Evolutionary conservation across 2,329 filamentous ascomycete genomes (phyloP).

Genomic region (Aurifilum marmelostoma): DNA sequence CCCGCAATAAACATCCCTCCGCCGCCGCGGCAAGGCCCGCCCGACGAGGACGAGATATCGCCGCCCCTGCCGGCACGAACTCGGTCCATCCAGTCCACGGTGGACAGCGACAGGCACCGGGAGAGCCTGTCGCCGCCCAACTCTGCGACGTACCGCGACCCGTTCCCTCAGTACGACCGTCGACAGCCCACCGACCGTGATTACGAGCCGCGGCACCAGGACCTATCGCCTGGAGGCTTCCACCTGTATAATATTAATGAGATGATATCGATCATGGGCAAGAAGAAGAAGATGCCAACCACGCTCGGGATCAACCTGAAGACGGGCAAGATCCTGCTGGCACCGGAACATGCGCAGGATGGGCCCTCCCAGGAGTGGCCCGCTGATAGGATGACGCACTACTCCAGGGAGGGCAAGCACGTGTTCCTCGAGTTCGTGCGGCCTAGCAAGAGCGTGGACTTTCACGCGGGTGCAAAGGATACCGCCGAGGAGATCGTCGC

Average conservation of each 20-base stretch:
- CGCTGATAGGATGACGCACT: conserved; percentile 93
- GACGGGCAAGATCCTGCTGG: conserved; percentile 87
- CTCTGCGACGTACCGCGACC: conserved; percentile 34
- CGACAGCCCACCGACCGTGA: conserved; percentile 34
- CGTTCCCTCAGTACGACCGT: conserved; percentile 35
- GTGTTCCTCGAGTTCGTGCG: conserved; percentile 92
- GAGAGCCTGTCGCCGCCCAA: conserved; percentile 39
- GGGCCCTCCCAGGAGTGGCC: conserved; percentile 91
- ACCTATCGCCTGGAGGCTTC: conserved; percentile 75
- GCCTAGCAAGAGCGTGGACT: conserved; percentile 93
- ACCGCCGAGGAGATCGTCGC: conserved; percentile 92
- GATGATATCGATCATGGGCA: conserved; percentile 95
- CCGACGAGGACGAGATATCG: conserved; percentile 67
- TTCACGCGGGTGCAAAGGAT: conserved; percentile 96
- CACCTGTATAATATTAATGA: conserved; percentile 97
- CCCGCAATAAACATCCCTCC: conserved; percentile 59
- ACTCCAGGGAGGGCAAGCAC: conserved; percentile 97
- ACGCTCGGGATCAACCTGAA: conserved; percentile 90
- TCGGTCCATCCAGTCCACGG: conserved; percentile 45
- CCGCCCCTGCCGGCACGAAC: conserved; percentile 66
- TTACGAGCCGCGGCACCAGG: conserved; percentile 37
- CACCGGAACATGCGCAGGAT: conserved; percentile 81
- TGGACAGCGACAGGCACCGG: conserved; percentile 33
- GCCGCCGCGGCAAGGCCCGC: conserved; percentile 46
- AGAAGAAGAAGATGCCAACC: conserved; percentile 98